Base-by-base conservation (phyloP, 805 yeast species). In the Lipomyces kockii region DNA sequence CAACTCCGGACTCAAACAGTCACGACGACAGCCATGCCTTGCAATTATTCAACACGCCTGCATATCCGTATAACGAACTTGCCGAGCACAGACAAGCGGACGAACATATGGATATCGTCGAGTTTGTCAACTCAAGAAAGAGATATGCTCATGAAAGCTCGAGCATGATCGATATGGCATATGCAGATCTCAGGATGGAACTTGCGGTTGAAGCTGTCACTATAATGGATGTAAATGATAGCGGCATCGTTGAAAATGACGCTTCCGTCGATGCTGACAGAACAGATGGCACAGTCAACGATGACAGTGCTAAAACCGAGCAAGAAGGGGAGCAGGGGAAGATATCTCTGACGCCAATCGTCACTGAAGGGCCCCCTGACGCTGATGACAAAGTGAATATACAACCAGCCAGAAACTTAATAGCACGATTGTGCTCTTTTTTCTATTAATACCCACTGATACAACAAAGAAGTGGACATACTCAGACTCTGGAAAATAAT, bases 371-470 rank as follows among this genome's bases (percentile, higher is more conserved):
- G 22, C n/a, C 20, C 2, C 9, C 49, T 5, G 20, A 17, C 22
- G 49, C 9, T n/a, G 49, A 43, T 17, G 22, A 17, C 9, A 43
- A 43, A n/a, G 11, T 17, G 49, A 43, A 17, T 17, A n/a, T 43
- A 43, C 49, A 43, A 7, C 49, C 49, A 17, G 49, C 22, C 20
- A 43, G 22, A 43, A 43, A 43, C 9, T 17, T 43, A 6, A n/a
- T 43, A 25, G 20, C 20, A 17, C 22, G 49, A 43, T n/a, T 43
- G 9, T 43, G 20, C 22, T 43, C 49, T 43, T 8, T 43, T 17
- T 43, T 43, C 49, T n/a, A 43, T n/a, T 43, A 43, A 43, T 43
- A 43, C 49, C 49, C 49, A n/a, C 49, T 17, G 49, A 43, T 17
- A 17, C n/a, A 17, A 39, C 46, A 39, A 17, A 17, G n/a, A 43